phyloP scores from a whole-genome alignment of 306 rosid genomes.

The Castanea crenata region DNA sequence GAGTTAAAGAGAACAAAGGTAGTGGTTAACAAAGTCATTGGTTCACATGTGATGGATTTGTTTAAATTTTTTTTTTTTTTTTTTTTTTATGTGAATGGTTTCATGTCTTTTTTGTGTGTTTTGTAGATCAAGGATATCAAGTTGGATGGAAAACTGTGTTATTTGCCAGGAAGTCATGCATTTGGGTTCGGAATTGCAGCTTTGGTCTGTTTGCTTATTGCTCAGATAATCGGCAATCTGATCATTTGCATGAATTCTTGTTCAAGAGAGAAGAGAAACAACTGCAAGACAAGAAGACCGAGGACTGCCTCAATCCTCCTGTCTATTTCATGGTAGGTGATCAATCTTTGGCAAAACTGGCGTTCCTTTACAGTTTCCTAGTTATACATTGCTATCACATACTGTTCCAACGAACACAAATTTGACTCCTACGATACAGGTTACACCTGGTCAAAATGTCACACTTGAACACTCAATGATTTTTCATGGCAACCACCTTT shows the following conservation, averaged over 20 bases:
- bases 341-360: slow-evolving; percentile 20
- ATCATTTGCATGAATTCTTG: slow-evolving; percentile 36
- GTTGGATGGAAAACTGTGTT: slow-evolving; percentile 62
- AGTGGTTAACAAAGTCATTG: neutral
- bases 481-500: slow-evolving; percentile 16
- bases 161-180: slow-evolving; percentile 70
- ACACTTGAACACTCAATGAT: neutral
- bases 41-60: neutral
- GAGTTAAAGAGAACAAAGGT: slow-evolving; percentile 72
- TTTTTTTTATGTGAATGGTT: neutral
- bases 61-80: neutral
- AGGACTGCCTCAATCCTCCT: slow-evolving; percentile 44
- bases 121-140: slow-evolving; percentile 60
- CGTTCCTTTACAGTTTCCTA: slow-evolving; percentile 19
- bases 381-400: slow-evolving; percentile 3
- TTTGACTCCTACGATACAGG: slow-evolving; percentile 11
- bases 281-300: slow-evolving; percentile 35
- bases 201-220: slow-evolving; percentile 45
- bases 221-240: slow-evolving; percentile 61
- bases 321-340: slow-evolving; percentile 73
- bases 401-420: neutral
- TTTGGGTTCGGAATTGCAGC: slow-evolving; percentile 71
- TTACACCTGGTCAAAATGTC: slow-evolving; percentile 9
- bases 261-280: slow-evolving; percentile 38
- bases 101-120: slow-evolving; percentile 3